A percentile compares a stretch with the other conserved stretches of the same genome.
Conservation (phyloP, 331 rosid genomes). For the Spiraea crenata region DNA sequence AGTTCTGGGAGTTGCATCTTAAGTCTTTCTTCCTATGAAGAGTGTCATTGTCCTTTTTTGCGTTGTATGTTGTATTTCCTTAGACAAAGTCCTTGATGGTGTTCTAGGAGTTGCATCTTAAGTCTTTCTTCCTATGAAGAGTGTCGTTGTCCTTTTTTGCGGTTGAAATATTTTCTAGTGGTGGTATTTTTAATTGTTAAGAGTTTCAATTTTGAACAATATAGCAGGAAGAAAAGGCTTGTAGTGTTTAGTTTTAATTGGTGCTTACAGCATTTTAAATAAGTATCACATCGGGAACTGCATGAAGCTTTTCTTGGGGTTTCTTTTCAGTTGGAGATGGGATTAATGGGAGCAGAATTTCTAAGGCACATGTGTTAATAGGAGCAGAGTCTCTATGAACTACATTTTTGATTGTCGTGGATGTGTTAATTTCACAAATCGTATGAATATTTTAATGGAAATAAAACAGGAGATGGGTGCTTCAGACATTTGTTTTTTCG, state of each 20-base stretch:
- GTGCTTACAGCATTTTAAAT: not conserved
- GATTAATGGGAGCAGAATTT: not conserved
- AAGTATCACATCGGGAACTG: not conserved
- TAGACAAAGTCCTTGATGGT: too few species aligned
- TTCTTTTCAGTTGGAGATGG: not conserved
- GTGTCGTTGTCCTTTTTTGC: too few species aligned
- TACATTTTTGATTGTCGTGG: not conserved
- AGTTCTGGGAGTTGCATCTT: too few species aligned
- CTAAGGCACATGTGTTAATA: not conserved
- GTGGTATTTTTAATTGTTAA: not conserved
- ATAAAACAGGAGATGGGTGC: not conserved
- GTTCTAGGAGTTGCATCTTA: too few species aligned
- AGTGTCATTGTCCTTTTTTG: too few species aligned
- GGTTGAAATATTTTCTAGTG: not conserved
- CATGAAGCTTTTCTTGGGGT: not conserved
- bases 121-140: too few species aligned
- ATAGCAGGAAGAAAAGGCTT: not conserved
- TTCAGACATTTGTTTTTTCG: conserved; percentile 49
- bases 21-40: too few species aligned
- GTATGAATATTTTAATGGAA: not conserved
- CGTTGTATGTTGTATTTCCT: too few species aligned
- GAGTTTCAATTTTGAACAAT: not conserved
- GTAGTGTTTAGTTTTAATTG: not conserved
- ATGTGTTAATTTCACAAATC: not conserved
- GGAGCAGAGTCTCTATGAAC: not conserved